A percentile compares a stretch with the other conserved stretches of the same genome.
Evolutionary conservation across 192 early-diverging fungal genomes (phyloP).

Genomic region (Dissophora globulifera): DNA sequence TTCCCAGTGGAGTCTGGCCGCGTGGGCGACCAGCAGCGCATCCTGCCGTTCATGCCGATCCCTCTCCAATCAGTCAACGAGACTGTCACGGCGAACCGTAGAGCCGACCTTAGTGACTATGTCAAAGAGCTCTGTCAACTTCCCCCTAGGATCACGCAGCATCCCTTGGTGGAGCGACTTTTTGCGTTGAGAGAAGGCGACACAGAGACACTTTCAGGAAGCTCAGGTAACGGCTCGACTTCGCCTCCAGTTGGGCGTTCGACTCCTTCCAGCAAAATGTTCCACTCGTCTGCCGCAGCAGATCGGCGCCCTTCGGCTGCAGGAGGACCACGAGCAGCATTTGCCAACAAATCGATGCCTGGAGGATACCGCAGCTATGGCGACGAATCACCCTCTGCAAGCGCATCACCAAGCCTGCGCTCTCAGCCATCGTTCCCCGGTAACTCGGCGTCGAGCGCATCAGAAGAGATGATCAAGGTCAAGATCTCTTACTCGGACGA

Average conservation of each 20-base stretch:
- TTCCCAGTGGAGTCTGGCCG: slow-evolving; percentile 75
- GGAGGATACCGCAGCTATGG: slow-evolving; percentile 22
- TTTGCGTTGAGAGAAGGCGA: slow-evolving; percentile 69
- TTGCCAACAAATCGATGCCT: slow-evolving; percentile 17
- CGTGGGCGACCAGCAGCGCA: slow-evolving; percentile 60
- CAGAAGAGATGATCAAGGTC: slow-evolving; percentile 66
- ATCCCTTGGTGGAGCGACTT: slow-evolving; percentile 57
- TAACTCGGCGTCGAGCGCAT: neutral
- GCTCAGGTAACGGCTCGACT: slow-evolving; percentile 4
- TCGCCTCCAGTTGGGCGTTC: slow-evolving; percentile 22
- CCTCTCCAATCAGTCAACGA: slow-evolving; percentile 73
- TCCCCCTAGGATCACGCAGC: slow-evolving; percentile 65
- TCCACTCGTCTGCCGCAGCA: slow-evolving; percentile 19
- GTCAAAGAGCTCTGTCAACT: slow-evolving; percentile 69
- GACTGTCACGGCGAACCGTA: slow-evolving; percentile 70
- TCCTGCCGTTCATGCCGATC: slow-evolving; percentile 74
- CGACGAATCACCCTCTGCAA: slow-evolving; percentile 18
- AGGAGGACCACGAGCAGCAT: slow-evolving; percentile 27
- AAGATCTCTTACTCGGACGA: slow-evolving; percentile 78
- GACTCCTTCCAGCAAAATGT: slow-evolving; percentile 39
- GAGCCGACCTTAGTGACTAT: slow-evolving; percentile 73
- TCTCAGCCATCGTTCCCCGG: slow-evolving; percentile 40
- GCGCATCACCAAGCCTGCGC: slow-evolving; percentile 40
- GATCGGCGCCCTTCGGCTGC: slow-evolving; percentile 48
- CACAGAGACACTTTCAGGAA: slow-evolving; percentile 54